Evolutionary conservation across 305 asterid genomes (phyloP).

Genomic region (Nicotiana rustica): DNA sequence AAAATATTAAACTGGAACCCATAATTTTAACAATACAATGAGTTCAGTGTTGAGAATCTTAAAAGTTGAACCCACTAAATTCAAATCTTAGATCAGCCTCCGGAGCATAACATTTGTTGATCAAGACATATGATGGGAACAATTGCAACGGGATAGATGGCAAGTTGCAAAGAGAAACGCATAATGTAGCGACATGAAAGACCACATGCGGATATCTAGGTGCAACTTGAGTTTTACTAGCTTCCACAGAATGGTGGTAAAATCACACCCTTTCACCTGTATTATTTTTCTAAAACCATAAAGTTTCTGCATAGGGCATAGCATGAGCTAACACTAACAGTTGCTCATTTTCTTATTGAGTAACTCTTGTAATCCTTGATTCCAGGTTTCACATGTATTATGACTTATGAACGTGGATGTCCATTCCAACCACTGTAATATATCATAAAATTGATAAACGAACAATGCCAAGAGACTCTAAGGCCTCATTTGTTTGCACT

Average conservation of each 20-base stretch:
- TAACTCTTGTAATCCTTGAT: background rate
- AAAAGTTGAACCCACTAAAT: too few relatives aligned
- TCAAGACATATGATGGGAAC: background rate
- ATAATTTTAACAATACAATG: too few relatives aligned
- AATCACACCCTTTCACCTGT: background rate
- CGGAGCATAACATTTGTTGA: too few relatives aligned
- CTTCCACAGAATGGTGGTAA: background rate
- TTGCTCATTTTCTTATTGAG: background rate
- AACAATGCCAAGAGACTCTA: background rate
- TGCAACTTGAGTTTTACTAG: background rate
- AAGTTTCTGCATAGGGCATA: background rate
- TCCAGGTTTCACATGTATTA: background rate
- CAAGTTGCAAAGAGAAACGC: background rate
- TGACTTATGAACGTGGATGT: background rate
- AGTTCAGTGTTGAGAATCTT: too few relatives aligned
- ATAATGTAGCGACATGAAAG: background rate
- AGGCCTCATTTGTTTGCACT: too few relatives aligned
- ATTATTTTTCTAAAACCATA: background rate
- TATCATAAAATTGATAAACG: background rate
- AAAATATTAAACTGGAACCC: too few relatives aligned
- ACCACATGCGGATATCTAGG: background rate
- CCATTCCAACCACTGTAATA: background rate
- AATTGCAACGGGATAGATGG: background rate
- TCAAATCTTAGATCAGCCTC: too few relatives aligned
- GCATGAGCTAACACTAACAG: constrained; percentile 5